Conservation (phyloP, 23 red algal genomes). For the Gracilaria vermiculophylla region DNA sequence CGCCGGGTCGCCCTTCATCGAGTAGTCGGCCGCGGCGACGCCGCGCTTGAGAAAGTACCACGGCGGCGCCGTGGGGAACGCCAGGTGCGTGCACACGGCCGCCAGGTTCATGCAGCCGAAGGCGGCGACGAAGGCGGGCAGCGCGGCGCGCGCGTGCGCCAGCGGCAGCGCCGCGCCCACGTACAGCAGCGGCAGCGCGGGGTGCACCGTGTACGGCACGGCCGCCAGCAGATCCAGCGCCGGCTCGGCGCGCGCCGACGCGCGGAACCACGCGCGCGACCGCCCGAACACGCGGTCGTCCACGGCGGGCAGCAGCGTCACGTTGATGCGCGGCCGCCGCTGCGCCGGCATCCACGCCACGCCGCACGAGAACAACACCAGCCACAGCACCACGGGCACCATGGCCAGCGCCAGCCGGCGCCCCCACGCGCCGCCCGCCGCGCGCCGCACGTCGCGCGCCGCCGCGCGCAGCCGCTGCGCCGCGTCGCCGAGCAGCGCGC, state of each 20-base stretch:
- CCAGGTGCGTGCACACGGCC: conserved; percentile 78
- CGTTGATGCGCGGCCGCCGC: conserved; percentile 51
- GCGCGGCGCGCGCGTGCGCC: neutral
- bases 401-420: neutral
- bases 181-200: conserved; percentile 71
- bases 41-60: conserved; percentile 95
- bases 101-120: conserved; percentile 70
- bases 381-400: conserved; percentile 51
- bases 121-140: conserved; percentile 49
- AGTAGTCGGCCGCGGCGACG: conserved; percentile 42
- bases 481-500: no score
- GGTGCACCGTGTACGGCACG: conserved; percentile 88
- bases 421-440: neutral
- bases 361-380: conserved; percentile 33
- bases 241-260: neutral
- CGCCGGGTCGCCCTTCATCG: conserved; percentile 89
- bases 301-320: conserved; percentile 70
- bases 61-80: conserved; percentile 86
- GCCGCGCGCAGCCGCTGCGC: neutral
- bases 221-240: conserved; percentile 80
- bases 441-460: neutral
- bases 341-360: conserved; percentile 38
- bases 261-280: conserved; percentile 64
- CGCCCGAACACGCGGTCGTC: conserved; percentile 37
- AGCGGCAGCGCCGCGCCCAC: conserved; percentile 12